Base-by-base conservation (phyloP, 371 early-diverging fungal species). In the Mortierella sp. region DNA sequence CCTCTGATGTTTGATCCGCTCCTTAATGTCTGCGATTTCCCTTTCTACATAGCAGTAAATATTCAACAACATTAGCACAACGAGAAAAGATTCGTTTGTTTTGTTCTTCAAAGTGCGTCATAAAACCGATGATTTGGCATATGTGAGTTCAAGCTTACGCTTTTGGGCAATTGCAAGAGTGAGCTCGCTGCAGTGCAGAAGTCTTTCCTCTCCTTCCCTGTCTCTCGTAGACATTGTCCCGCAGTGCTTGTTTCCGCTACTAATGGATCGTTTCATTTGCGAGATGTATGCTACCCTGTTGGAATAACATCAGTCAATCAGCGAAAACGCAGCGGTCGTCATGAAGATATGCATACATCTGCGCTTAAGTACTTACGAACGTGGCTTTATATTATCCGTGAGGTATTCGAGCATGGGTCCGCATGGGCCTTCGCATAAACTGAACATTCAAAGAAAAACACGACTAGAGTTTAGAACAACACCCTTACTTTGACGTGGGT, bases 391-490 rank as follows among this genome's bases (percentile, higher is more conserved):
- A 9, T 49, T 54, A 6, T 63, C 59, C 4, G 54, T 43, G 6
- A 73, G 63, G 42, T 67, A 67, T 19, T 63, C 64, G 2, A 73
- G 44, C 26, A 67, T 59, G 8, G 68, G 63, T 12, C 64, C 73
- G 43, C 61, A 61, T 6, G 67, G 59, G 3, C 73, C 68, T 5
- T 62, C 51, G 21, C 73, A 73, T 17, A 73, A 30, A 3, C 73
- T 73, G 21, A 26, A 26, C 23, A 32, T 2, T 15, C 12, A 14
- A 15, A n/a, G 11, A 27, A 49, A 3, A 2, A 19, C 2, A 6
- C 28, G 2, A 14, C 28, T 11, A 48, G 19, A 8, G 17, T 41
- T 4, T 3, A 9, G 19, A 5, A 7, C 28, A 14, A 17, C 0
- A 12, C 50, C 6, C 7, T 9, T 30, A n/a, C n/a, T n/a, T n/a